These are phyloP conservation scores for Cladosporium sp. DNA, from an alignment of 2,329 filamentous ascomycete genomes.

Conservation along the genomic window DNA sequence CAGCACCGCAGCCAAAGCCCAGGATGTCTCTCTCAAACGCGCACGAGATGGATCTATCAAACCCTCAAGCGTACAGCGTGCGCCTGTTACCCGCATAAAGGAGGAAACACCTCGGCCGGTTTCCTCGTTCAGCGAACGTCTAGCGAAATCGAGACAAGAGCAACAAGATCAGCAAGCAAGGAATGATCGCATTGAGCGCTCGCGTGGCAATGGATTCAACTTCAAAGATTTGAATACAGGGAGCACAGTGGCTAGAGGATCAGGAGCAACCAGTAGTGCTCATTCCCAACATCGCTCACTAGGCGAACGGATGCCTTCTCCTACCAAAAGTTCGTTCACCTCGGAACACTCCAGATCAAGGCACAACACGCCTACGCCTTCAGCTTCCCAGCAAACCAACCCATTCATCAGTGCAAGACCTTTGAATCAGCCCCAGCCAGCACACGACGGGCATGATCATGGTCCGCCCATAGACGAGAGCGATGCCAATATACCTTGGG, in stretches of 20 bases:
- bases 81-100: neutral
- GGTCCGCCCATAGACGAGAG: neutral
- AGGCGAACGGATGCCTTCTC: constrained; percentile 4
- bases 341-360: neutral
- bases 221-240: neutral
- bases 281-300: neutral
- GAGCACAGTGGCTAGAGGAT: neutral
- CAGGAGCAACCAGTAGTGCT: neutral
- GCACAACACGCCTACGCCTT: neutral
- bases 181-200: constrained; percentile 39
- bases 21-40: constrained; percentile 79
- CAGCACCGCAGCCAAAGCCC: constrained; percentile 77
- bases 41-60: constrained; percentile 41
- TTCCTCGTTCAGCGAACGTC: constrained; percentile 70
- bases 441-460: neutral
- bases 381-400: neutral
- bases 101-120: constrained; percentile 5
- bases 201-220: constrained; percentile 35
- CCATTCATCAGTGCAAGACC: neutral
- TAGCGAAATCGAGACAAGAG: constrained; percentile 61
- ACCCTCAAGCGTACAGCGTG: constrained; percentile 18
- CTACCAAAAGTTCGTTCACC: neutral
- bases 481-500: constrained; percentile 4
- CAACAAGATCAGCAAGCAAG: constrained; percentile 43
- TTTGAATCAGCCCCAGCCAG: neutral